Evolutionary conservation across 2,329 filamentous ascomycete species (phyloP), one percentile per base, ranked within the genome.

Genomic region (Hypomyces perniciosus): DNA sequence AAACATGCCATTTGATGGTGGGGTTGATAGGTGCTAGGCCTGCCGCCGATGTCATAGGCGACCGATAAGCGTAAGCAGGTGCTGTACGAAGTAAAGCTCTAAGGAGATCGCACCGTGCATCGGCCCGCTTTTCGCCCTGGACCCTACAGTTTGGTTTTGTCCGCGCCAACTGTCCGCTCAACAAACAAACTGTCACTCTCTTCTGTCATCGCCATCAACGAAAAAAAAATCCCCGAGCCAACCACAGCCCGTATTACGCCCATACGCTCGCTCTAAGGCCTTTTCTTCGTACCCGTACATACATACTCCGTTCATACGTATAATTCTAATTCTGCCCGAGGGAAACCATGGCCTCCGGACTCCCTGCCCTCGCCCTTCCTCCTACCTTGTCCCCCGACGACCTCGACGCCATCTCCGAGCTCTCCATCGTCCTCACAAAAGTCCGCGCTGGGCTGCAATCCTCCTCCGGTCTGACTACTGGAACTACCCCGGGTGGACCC

Each of bases 351-450:
- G 59, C 63, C 63, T 70, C 71, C 42, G 53, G 54, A 31, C 60
- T 70, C 44, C 73, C 70, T 62, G 72, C 70, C 26, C 74, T 78
- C 62, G 72, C 74, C 56, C 72, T 80, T 52, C 78, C 85, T 31
- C 71, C 79, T 3, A 82, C 85, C 50, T 86, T 93, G 55, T 80
- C 88, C 45, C 87, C 91, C 29, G 85, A 91, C 68, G 83, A 83
- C 45, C 89, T 96, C 72, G 91, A 96, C 73, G 82, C 90, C 59
- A 80, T 95, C 48, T 89, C 90, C 28, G 83, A 90, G 62, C 81
- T 96, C 48, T 85, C 89, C 62, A 78, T 83, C 53, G 81, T 95
- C 58, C 82, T 96, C 54, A 76, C 83, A 57, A 87, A 88, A 46
- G 79, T 96, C 13, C 81, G 87, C 59, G 64, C 68, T 35, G 75